Base-by-base conservation (phyloP, 2,329 filamentous ascomycete species). In the Cladosporium halotolerans region DNA sequence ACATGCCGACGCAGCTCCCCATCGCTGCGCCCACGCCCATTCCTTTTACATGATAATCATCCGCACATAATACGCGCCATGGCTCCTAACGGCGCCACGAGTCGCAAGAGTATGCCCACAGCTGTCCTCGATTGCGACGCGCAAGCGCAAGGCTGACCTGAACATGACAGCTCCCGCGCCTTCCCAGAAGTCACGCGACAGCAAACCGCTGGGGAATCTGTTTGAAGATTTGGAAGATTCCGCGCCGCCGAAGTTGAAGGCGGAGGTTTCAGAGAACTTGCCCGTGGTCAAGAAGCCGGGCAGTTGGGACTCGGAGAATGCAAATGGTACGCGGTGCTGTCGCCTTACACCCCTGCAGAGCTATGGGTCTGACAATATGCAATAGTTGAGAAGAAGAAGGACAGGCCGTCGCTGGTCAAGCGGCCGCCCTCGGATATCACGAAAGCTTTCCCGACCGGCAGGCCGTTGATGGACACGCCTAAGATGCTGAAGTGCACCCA, bases 401-500 rank as follows among this genome's bases (percentile, higher is more conserved):
- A 45, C 40, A 45, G 31, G 9, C 53, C 41, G n/a, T 51, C 58
- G 6, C 52, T 57, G 10, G 67, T 78, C 32, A 78, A 76, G 62
- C 80, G 82, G 50, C 79, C 96, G 48, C 88, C 95, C 63, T 84
- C 90, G 56, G 81, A 77, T 57, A 83, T 88, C 11, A 81, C 87
- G 61, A 83, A 89, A 56, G 87, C 87, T 4, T 96, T 96, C 69
- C 78, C 83, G 3, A 91, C 85, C 44, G 89, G 89, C 57, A 83
- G 86, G 54, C 89, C 90, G 0, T 79, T 95, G 60, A 85, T 90
- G 62, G 91, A 96, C 65, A 78, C 77, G 53, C 81, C 87, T 9
- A 89, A 95, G 58, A 79, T 89, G 9, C 84, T 93, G 47, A 72
- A 75, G 60, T 99, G 92, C 79, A 96, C 93, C 68, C 89, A 95